Base-by-base conservation (phyloP, 2,329 filamentous ascomycete genomes). In the Pestalotiopsis sp. region DNA sequence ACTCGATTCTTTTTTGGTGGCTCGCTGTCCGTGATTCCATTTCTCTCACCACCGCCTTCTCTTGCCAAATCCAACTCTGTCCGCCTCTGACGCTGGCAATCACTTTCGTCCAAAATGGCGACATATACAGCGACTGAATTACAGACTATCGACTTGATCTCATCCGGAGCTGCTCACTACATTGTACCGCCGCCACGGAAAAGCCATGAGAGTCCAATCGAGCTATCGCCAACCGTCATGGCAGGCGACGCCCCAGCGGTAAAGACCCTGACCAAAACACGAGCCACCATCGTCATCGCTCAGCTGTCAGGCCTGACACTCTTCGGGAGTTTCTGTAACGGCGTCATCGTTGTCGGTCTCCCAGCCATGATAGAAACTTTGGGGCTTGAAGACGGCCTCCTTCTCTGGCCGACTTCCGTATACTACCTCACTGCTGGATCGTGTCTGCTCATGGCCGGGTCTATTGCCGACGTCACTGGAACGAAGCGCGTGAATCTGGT, bases 361-460 rank as follows among this genome's bases (percentile, higher is more conserved):
- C 65, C 65, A 27, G 38, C 52, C 31, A 61, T 67, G 49, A 23
- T 27, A 7, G 31, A 27, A 23, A 17, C 25, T 7, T 13, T 67
- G 14, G 25, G 39, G 1, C 65, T 67, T 17, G 17, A 25, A 14
- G 52, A 59, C 6, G 27, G 27, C 23, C 56, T 67, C 17, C 31
- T 61, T 12, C n/a, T 67, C n/a, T 67, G 65, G 65, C 52, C 65
- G 13, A 45, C 65, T 36, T 59, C 52, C 5, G 56, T 59, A 11
- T 67, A 14, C 25, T 39, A 41, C 13, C 65, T 67, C 9, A 45
- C 65, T 14, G 31, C 52, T 9, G 65, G 27, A 20, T 67, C 52
- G 9, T 39, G 27, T 25, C 56, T 67, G 6, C 31, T 67, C 6
- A 23, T 61, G 52, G 52, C 56, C 7, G 65, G 65, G 9, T 39